These are phyloP conservation scores for Elaeagnus macrophylla DNA, from an alignment of 306 rosid genomes.

Conservation along the genomic window DNA sequence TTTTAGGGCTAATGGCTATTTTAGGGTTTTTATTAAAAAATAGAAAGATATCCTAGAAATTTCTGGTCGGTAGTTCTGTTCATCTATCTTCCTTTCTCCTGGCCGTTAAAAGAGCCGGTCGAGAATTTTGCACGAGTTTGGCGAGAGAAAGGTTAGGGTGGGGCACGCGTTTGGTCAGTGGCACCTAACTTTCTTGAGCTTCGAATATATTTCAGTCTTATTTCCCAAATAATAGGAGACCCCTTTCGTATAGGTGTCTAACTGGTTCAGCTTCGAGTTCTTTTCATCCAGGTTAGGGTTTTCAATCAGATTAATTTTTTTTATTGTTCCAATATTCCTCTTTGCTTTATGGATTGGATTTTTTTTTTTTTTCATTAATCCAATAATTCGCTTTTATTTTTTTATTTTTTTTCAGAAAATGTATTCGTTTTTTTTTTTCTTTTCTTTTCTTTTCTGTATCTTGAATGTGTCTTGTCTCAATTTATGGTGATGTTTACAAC, in stretches of 20 bases:
- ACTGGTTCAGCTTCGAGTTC: not conserved
- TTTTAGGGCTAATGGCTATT: not conserved
- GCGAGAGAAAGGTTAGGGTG: conserved; percentile 10
- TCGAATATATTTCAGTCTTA: not conserved
- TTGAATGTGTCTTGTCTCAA: no score
- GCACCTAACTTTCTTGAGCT: conserved; percentile 25
- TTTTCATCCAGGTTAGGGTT: conserved; percentile 24
- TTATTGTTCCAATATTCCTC: conserved; percentile 22
- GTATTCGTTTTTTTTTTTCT: not conserved
- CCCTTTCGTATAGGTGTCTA: not conserved
- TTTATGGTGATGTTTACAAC: no score
- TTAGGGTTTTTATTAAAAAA: not conserved
- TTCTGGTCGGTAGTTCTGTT: not conserved
- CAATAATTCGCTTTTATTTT: not conserved
- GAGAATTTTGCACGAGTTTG: not conserved
- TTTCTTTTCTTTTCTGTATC: no score
- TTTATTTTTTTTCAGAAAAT: not conserved
- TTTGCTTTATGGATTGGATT: not conserved
- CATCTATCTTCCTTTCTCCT: not conserved
- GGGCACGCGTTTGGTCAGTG: conserved; percentile 11
- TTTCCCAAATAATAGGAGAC: not conserved
- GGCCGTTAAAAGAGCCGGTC: conserved; percentile 3
- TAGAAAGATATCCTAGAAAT: not conserved
- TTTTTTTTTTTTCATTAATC: not conserved
- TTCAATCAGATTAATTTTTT: conserved; percentile 16